Evolutionary conservation across 495 filamentous ascomycete genomes (phyloP).

Genomic region (Haplographium delicatum): DNA sequence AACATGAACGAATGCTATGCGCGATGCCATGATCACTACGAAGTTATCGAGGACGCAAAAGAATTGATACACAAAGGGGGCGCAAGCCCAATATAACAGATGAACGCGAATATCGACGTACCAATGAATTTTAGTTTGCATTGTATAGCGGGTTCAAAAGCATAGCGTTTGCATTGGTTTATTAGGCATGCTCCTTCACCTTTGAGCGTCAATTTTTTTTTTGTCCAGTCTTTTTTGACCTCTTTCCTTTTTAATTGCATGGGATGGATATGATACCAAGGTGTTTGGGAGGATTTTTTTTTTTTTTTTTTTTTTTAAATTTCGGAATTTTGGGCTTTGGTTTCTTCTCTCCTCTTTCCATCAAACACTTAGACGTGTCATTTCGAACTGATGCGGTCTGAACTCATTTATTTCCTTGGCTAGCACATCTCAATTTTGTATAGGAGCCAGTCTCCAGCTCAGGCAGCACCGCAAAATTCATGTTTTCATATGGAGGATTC

Average conservation of each 20-base stretch:
- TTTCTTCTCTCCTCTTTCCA: conserved; percentile 2
- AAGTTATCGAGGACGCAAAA: conserved; percentile 30
- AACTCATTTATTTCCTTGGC: conserved; percentile 17
- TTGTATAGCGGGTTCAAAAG: conserved; percentile 20
- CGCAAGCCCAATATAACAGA: conserved; percentile 13
- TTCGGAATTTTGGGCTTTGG: not conserved
- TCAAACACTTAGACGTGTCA: no score
- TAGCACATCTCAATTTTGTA: conserved; percentile 4
- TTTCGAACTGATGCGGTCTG: conserved; percentile 21
- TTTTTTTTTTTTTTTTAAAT: conserved; percentile 10
- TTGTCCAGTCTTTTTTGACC: conserved; percentile 5
- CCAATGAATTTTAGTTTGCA: conserved; percentile 22
- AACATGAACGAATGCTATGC: conserved; percentile 14
- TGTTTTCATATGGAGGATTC: conserved; percentile 9
- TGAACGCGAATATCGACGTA: conserved; percentile 12
- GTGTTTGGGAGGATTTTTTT: conserved; percentile 19
- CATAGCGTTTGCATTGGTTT: conserved; percentile 25
- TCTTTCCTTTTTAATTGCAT: conserved; percentile 18
- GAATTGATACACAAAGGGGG: conserved; percentile 17
- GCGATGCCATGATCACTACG: conserved; percentile 26
- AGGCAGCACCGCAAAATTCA: conserved; percentile 13
- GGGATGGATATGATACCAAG: conserved; percentile 26
- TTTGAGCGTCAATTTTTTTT: conserved; percentile 1
- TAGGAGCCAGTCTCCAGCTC: conserved; percentile 23
- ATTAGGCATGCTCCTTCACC: conserved; percentile 18